phyloP scores from a whole-genome alignment of 2,329 filamentous ascomycete genomes.

The Coniochaeta hoffmannii region DNA sequence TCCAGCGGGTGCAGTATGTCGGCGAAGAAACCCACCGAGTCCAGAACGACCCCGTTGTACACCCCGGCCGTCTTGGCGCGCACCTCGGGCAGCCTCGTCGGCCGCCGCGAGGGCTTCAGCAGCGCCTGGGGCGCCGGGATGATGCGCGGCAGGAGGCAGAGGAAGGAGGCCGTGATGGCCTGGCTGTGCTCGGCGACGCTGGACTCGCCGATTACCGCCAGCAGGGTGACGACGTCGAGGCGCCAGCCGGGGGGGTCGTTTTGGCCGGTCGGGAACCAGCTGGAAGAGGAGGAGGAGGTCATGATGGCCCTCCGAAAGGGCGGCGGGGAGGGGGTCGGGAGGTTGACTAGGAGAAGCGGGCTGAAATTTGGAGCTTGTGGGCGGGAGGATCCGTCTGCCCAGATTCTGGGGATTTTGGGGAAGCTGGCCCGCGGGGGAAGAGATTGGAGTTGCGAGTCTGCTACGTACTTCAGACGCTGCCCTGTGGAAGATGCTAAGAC shows the following conservation, averaged over 20 bases:
- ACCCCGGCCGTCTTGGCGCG: slow-evolving; percentile 51
- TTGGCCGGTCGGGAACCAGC: slow-evolving; percentile 36
- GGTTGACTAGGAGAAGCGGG: neutral
- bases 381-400: neutral
- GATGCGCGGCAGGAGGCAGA: slow-evolving; percentile 51
- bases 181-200: slow-evolving; percentile 51
- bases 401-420: neutral
- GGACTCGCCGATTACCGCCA: slow-evolving; percentile 55
- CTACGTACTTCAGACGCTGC: too few species aligned
- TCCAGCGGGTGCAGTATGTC: slow-evolving; percentile 53
- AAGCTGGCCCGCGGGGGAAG: neutral
- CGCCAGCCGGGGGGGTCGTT: slow-evolving; percentile 34
- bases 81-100: slow-evolving; percentile 46
- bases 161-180: slow-evolving; percentile 48
- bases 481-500: neutral
- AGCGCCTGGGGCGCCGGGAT: slow-evolving; percentile 56
- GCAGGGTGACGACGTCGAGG: slow-evolving; percentile 54
- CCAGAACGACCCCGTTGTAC: slow-evolving; percentile 45
- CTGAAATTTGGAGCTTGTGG: neutral
- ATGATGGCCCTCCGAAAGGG: neutral
- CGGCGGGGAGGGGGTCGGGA: too few species aligned
- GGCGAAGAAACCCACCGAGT: slow-evolving; percentile 53
- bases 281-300: slow-evolving; percentile 14
- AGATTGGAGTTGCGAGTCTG: neutral
- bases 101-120: slow-evolving; percentile 48